phyloP scores from a whole-genome alignment of 164 flowering plant species.

The Nymphaea thermarum region DNA sequence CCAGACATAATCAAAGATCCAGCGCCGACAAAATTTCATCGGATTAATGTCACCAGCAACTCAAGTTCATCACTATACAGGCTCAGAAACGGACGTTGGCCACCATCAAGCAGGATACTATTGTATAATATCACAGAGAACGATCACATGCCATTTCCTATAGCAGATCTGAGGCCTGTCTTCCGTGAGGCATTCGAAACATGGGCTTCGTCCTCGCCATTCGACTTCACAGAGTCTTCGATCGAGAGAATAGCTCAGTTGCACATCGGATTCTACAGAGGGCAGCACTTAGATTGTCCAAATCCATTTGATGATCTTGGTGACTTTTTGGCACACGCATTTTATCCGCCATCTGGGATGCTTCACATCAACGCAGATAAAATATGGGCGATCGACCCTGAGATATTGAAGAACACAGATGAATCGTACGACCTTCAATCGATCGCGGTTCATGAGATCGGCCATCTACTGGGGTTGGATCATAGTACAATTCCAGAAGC shows the following conservation, averaged over 20 bases:
- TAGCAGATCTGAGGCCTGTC: constrained; percentile 18
- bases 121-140: constrained; percentile 41
- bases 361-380: constrained; percentile 59
- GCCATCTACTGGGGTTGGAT: constrained; percentile 69
- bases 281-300: background rate
- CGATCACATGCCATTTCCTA: constrained; percentile 16
- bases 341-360: constrained; percentile 56
- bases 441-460: constrained; percentile 89
- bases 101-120: constrained; percentile 14
- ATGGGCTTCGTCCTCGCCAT: constrained; percentile 47
- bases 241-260: constrained; percentile 27
- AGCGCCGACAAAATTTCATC: constrained; percentile 14
- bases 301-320: constrained; percentile 59
- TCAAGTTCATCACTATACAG: background rate
- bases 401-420: constrained; percentile 8
- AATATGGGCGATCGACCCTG: constrained; percentile 34
- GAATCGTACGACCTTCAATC: constrained; percentile 51
- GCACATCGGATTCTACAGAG: constrained; percentile 6
- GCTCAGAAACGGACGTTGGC: constrained; percentile 42
- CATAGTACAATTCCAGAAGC: constrained; percentile 54
- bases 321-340: constrained; percentile 71
- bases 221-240: constrained; percentile 34
- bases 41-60: constrained; percentile 22
- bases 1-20: constrained; percentile 26
- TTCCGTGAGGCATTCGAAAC: constrained; percentile 39